phyloP scores from a whole-genome alignment of 371 early-diverging fungal genomes.

The Syncephalastrum racemosum region DNA sequence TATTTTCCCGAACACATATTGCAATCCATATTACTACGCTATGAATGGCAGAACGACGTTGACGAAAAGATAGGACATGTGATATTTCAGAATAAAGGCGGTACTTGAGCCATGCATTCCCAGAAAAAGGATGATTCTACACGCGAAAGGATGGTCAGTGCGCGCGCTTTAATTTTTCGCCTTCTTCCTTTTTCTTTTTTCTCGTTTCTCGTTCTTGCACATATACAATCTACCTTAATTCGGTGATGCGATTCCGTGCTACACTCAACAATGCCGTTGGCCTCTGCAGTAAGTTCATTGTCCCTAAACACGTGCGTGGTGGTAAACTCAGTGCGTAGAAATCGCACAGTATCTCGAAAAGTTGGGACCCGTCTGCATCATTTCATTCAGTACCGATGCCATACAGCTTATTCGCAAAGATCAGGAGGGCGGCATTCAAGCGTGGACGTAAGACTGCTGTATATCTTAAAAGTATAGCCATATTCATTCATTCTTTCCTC shows the following conservation, averaged over 20 bases:
- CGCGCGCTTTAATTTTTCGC: neutral
- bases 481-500: neutral
- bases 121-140: too few species aligned
- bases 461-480: neutral
- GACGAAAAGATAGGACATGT: too few species aligned
- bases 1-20: too few species aligned
- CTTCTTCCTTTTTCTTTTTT: neutral
- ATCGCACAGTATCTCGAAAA: constrained; percentile 42
- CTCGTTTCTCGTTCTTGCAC: too few species aligned
- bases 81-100: too few species aligned
- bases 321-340: constrained; percentile 17
- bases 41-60: too few species aligned
- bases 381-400: constrained; percentile 40
- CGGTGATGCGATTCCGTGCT: constrained; percentile 31
- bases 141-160: too few species aligned
- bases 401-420: constrained; percentile 50
- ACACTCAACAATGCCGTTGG: constrained; percentile 29
- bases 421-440: constrained; percentile 44
- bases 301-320: neutral
- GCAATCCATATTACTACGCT: too few species aligned
- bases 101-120: too few species aligned
- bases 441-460: constrained; percentile 53
- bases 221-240: neutral
- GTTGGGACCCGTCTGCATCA: constrained; percentile 38
- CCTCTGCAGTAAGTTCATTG: constrained; percentile 22